Evolutionary conservation across 2,329 filamentous ascomycete species (phyloP), one percentile per base, ranked within the genome.

Genomic region (Fusarium begoniae): DNA sequence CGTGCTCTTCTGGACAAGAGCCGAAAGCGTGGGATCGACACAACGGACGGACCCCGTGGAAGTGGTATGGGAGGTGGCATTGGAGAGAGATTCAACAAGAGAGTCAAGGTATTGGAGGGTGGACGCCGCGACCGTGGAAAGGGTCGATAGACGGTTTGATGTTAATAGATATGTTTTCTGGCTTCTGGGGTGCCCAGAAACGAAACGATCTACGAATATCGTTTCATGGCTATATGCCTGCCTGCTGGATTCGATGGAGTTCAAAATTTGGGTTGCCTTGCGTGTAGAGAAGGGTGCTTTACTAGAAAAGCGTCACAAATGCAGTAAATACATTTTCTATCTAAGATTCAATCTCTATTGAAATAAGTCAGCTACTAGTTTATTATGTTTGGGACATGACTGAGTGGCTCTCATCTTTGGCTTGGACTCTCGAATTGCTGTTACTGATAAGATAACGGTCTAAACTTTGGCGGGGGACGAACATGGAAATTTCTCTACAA

Each of bases 1-100:
- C 87, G 86, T 74, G 88, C 89, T 1, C 80, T 94, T 75, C 82
- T 95, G 75, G 95, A 97, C 79, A 95, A 92, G 87, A 97, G 95
- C 81, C 89, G 95, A 72, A 98, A 98, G 88, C 89, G 95, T 75
- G 88, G 88, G 32, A 86, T 89, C 28, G 92, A 95, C 32, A 89
- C 87, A 1, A 80, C 81, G 26, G 95, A 97, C 82, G 91, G 93
- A 0, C 91, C 90, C 12, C 89, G 92, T 66, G 90, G 89, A 35
- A 91, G 90, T 80, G 92, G 88, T 40, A 82, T 80, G 55, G 84
- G 86, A 13, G 84, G 85, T 12, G 89, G 90, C 66, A 90, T 95
- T 79, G 95, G 95, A 30, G 92, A 95, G 66, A 87, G 89, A 47
- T 95, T 93, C 80, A 90, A 90, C 78, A 94, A 94, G 85, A 89